These are phyloP conservation scores for Globisporangium canariense DNA, from an alignment of 352 stramenopile species.

Conservation along the genomic window DNA sequence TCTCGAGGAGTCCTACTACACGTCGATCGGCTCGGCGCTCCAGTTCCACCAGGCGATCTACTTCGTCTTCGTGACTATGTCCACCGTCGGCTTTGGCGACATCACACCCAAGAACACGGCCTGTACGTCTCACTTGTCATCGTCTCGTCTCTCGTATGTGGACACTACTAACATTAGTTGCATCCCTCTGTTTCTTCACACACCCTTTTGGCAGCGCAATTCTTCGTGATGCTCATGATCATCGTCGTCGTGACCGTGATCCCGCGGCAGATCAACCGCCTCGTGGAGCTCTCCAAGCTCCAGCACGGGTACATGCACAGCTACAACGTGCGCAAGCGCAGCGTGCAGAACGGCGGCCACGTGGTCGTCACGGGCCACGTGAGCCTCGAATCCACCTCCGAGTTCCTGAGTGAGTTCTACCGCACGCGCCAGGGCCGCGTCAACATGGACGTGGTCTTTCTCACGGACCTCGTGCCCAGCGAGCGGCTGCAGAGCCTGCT, in stretches of 20 bases:
- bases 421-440: slow-evolving; percentile 45
- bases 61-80: slow-evolving; percentile 67
- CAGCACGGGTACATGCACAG: slow-evolving; percentile 49
- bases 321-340: slow-evolving; percentile 39
- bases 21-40: slow-evolving; percentile 25
- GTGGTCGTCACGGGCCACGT: slow-evolving; percentile 50
- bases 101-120: slow-evolving; percentile 45
- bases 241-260: slow-evolving; percentile 58
- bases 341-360: slow-evolving; percentile 40
- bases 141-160: not conserved
- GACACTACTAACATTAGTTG: not conserved
- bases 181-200: not conserved
- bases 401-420: slow-evolving; percentile 67
- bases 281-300: slow-evolving; percentile 47
- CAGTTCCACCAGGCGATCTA: slow-evolving; percentile 67
- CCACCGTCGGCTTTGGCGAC: slow-evolving; percentile 60
- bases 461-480: slow-evolving; percentile 32
- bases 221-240: slow-evolving; percentile 66
- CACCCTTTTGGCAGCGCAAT: slow-evolving; percentile 24
- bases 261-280: slow-evolving; percentile 45
- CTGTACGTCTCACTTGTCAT: slow-evolving; percentile 21
- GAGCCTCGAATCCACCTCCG: slow-evolving; percentile 37
- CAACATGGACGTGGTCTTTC: slow-evolving; percentile 62
- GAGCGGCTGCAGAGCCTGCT: slow-evolving; percentile 36
- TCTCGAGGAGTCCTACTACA: slow-evolving; percentile 54